Evolutionary conservation across 495 filamentous ascomycete genomes (phyloP).

Genomic region (Xylaria longipes): DNA sequence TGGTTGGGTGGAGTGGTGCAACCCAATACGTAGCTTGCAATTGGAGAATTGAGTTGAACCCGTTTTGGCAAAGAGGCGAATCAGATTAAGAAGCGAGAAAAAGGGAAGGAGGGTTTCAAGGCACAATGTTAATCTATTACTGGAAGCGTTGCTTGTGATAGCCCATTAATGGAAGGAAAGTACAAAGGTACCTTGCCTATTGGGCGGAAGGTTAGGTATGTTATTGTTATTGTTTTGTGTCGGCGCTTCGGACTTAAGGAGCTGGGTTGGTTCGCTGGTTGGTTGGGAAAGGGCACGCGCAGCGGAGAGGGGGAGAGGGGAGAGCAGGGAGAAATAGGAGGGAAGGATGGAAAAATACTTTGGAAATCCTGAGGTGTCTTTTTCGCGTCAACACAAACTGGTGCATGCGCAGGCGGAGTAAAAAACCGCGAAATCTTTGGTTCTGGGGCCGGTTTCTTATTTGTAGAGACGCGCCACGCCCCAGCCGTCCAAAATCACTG

Average conservation of each 20-base stretch:
- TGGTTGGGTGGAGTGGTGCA: slow-evolving; percentile 11
- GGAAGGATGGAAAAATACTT: slow-evolving; percentile 46
- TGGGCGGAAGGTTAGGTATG: slow-evolving; percentile 17
- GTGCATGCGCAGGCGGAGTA: slow-evolving; percentile 33
- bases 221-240: slow-evolving; percentile 24
- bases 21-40: slow-evolving; percentile 10
- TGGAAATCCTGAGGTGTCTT: slow-evolving; percentile 42
- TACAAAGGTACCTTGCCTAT: slow-evolving; percentile 31
- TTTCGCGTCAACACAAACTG: slow-evolving; percentile 39
- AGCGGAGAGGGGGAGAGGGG: slow-evolving; percentile 42
- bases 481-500: slow-evolving; percentile 38
- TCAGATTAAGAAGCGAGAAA: slow-evolving; percentile 19
- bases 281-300: slow-evolving; percentile 41
- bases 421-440: slow-evolving; percentile 46
- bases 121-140: slow-evolving; percentile 26
- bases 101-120: slow-evolving; percentile 12
- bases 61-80: slow-evolving; percentile 32
- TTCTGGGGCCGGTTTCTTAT: slow-evolving; percentile 50
- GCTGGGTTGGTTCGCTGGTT: slow-evolving; percentile 42
- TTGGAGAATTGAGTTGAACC: slow-evolving; percentile 21
- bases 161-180: slow-evolving; percentile 22
- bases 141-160: slow-evolving; percentile 27
- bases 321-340: slow-evolving; percentile 47
- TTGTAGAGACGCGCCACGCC: slow-evolving; percentile 44
- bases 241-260: slow-evolving; percentile 33